Evolutionary conservation across 176 grass and related monocot species (phyloP).

Genomic region (Carex scoparia): DNA sequence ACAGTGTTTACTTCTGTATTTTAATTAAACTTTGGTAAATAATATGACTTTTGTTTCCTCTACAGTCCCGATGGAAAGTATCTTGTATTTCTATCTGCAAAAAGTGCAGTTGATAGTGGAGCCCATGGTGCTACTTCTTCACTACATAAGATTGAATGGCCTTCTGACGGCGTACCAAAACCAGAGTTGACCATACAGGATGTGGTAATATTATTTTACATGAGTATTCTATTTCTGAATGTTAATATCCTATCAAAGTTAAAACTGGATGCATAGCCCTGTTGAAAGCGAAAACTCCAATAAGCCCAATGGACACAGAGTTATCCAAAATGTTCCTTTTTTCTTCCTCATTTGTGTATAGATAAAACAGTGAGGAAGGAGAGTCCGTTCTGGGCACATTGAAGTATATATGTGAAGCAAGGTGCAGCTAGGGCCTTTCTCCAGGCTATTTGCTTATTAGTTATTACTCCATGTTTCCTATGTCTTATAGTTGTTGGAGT

Average conservation of each 20-base stretch:
- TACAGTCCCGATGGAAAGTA: conserved; percentile 70
- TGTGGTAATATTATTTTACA: conserved; percentile 47
- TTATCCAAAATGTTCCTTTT: background rate
- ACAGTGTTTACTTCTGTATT: conserved; percentile 11
- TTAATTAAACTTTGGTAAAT: background rate
- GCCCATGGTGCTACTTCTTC: conserved; percentile 77
- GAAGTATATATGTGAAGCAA: background rate
- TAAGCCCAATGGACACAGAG: background rate
- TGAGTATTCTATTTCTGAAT: background rate
- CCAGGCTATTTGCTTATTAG: background rate
- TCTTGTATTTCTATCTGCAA: conserved; percentile 77
- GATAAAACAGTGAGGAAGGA: background rate
- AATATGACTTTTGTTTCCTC: conserved; percentile 26
- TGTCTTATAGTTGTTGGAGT: background rate
- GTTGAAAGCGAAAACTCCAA: background rate
- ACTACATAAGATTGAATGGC: conserved; percentile 76
- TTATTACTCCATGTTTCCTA: background rate
- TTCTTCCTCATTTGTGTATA: background rate
- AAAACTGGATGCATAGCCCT: background rate
- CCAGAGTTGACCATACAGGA: conserved; percentile 36
- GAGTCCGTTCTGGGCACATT: background rate
- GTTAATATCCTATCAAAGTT: background rate
- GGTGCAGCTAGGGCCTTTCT: background rate
- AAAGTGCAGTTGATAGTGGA: conserved; percentile 89
- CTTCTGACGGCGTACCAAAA: conserved; percentile 39